Evolutionary conservation across 495 filamentous ascomycete species (phyloP).

Genomic region (Platismatia glauca): DNA sequence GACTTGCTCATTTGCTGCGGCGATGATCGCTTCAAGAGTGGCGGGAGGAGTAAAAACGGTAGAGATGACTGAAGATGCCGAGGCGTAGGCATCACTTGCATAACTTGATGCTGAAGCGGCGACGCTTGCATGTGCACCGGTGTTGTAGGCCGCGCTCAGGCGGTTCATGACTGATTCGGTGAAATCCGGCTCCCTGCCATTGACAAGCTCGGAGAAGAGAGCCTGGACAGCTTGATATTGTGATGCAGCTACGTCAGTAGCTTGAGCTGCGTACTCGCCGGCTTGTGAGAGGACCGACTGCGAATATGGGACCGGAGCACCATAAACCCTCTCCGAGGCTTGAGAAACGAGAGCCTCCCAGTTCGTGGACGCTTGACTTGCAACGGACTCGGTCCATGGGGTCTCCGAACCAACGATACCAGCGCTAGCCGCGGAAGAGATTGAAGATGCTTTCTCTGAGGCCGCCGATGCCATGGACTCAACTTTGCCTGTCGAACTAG

Average conservation of each 20-base stretch:
- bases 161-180: conserved; percentile 71
- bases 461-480: conserved; percentile 35
- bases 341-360: conserved; percentile 62
- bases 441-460: conserved; percentile 30
- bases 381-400: conserved; percentile 36
- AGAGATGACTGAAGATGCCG: conserved; percentile 47
- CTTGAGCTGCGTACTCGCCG: conserved; percentile 46
- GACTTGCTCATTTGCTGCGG: conserved; percentile 46
- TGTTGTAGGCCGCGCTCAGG: conserved; percentile 56
- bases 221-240: conserved; percentile 63
- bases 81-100: conserved; percentile 47
- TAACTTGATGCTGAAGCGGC: conserved; percentile 47
- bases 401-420: conserved; percentile 38
- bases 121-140: conserved; percentile 40
- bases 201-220: conserved; percentile 67
- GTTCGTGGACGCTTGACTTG: conserved; percentile 46
- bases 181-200: conserved; percentile 71
- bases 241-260: conserved; percentile 41
- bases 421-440: conserved; percentile 32
- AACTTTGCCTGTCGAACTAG: conserved; percentile 35
- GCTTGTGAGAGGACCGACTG: conserved; percentile 45
- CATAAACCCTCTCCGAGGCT: conserved; percentile 64
- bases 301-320: conserved; percentile 59
- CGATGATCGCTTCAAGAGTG: conserved; percentile 49
- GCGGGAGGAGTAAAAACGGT: conserved; percentile 49